Evolutionary conservation across 1,139 yeast species (phyloP).

Genomic region (Starmera stellimalicola): DNA sequence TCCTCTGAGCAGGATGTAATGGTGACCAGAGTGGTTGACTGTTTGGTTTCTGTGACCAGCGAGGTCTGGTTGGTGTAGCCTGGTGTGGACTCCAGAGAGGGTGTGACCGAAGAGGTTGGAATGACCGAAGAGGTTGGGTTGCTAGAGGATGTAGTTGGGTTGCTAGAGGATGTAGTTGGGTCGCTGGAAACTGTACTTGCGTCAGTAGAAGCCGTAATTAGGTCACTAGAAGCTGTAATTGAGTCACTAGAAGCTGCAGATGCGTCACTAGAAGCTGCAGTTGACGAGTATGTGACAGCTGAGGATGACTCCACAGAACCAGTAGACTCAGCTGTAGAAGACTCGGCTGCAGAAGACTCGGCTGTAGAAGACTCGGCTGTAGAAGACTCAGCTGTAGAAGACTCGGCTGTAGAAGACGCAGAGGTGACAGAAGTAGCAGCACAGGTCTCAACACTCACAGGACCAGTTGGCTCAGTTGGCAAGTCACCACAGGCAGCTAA

Average conservation of each 20-base stretch:
- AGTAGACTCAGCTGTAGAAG: too few relatives aligned
- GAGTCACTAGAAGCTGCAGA: too few relatives aligned
- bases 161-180: too few relatives aligned
- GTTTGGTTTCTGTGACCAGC: neutral
- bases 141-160: too few relatives aligned
- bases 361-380: neutral
- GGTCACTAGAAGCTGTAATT: too few relatives aligned
- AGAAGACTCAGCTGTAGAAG: neutral
- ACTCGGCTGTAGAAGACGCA: neutral
- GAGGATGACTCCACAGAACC: neutral
- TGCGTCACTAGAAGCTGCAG: neutral
- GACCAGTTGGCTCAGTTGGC: slow-evolving; percentile 16
- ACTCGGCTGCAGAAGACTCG: neutral
- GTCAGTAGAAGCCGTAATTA: too few relatives aligned
- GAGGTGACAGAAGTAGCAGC: neutral
- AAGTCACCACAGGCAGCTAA: slow-evolving; percentile 11
- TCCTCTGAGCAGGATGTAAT: neutral
- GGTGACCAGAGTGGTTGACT: neutral
- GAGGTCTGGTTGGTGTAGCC: too few relatives aligned
- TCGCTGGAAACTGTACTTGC: too few relatives aligned
- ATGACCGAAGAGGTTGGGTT: too few relatives aligned
- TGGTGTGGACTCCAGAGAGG: too few relatives aligned
- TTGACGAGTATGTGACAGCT: neutral
- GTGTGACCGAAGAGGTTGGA: too few relatives aligned
- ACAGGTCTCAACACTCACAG: slow-evolving; percentile 6